A percentile compares a stretch with the other conserved stretches of the same genome.
phyloP scores from a whole-genome alignment of 2,329 filamentous ascomycete genomes.

The Cladosporium colombiae region DNA sequence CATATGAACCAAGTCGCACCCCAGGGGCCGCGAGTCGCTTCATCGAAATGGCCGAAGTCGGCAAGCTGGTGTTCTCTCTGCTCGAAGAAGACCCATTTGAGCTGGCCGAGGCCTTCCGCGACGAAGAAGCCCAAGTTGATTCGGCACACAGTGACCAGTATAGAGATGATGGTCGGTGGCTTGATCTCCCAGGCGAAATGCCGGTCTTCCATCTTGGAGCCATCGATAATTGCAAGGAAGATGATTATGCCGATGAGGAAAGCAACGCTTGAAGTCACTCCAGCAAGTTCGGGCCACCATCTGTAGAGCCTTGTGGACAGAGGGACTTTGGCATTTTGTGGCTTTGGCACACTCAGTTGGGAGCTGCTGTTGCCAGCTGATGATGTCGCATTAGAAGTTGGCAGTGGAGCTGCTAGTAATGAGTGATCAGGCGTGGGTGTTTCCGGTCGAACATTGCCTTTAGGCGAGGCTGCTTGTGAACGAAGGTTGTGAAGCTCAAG shows the following conservation, averaged over 20 bases:
- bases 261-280: background rate
- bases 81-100: constrained; percentile 22
- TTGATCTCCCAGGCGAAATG: background rate
- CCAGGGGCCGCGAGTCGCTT: background rate
- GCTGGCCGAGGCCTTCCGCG: constrained; percentile 21
- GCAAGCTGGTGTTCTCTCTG: constrained; percentile 8
- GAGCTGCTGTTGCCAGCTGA: background rate
- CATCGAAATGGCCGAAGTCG: constrained; percentile 7
- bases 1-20: background rate
- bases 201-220: constrained; percentile 1
- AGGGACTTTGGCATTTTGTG: background rate
- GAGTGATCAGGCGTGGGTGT: too few species aligned
- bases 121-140: constrained; percentile 1
- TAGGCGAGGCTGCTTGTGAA: too few species aligned
- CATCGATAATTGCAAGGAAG: background rate
- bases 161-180: background rate
- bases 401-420: too few species aligned
- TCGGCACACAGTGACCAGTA: background rate
- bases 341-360: background rate
- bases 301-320: too few species aligned
- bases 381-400: background rate
- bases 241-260: background rate
- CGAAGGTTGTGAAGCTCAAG: too few species aligned
- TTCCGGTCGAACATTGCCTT: too few species aligned
- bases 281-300: background rate